phyloP scores from a whole-genome alignment of 1,284 basidiomycete genomes.

The Trametes versicolor region DNA sequence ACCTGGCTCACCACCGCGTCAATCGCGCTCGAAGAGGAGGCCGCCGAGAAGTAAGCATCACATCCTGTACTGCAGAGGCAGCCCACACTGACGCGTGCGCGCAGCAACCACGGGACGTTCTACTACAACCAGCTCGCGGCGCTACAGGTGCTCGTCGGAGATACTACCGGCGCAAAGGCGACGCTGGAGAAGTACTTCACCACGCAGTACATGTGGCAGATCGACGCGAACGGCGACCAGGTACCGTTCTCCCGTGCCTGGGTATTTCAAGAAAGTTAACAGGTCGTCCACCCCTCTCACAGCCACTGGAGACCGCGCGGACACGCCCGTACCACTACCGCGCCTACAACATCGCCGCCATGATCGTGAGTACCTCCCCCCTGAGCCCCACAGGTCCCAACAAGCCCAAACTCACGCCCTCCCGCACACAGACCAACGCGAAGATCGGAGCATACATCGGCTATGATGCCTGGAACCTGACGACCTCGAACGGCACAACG shows the following conservation, averaged over 20 bases:
- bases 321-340: conserved; percentile 73
- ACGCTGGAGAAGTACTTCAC: conserved; percentile 49
- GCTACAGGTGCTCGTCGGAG: conserved; percentile 47
- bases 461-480: conserved; percentile 57
- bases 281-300: conserved; percentile 34
- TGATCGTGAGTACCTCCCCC: conserved; percentile 60
- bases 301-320: conserved; percentile 66
- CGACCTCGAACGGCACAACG: conserved; percentile 56
- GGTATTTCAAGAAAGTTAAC: background rate
- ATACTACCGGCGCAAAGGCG: conserved; percentile 44
- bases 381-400: background rate
- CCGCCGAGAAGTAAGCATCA: conserved; percentile 56
- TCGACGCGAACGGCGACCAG: conserved; percentile 51
- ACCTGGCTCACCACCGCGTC: conserved; percentile 60
- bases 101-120: conserved; percentile 50
- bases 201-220: conserved; percentile 48
- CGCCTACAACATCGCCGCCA: conserved; percentile 72
- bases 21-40: conserved; percentile 53
- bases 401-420: conserved; percentile 9
- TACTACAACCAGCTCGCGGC: conserved; percentile 50
- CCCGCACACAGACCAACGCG: conserved; percentile 58
- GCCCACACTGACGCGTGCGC: background rate
- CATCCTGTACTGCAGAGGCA: too few species aligned
- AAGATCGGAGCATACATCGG: conserved; percentile 57
- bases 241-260: conserved; percentile 21